phyloP scores from a whole-genome alignment of 2,329 filamentous ascomycete species.

The Aspergillus carbonarius region DNA sequence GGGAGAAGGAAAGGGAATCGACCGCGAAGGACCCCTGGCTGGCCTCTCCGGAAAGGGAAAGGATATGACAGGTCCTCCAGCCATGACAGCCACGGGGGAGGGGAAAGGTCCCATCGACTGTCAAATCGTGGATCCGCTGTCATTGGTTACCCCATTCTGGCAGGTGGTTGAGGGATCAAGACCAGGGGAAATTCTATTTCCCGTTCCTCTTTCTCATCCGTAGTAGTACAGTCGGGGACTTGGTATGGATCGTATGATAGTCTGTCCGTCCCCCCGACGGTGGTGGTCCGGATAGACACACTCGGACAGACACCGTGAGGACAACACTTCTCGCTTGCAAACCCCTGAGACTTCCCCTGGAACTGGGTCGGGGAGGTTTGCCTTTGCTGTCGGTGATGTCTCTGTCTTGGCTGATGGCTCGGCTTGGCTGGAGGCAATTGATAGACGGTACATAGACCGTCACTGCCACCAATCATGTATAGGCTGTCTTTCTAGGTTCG shows the following conservation, averaged over 20 bases:
- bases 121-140: neutral
- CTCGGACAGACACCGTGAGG: too few relatives aligned
- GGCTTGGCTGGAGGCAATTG: neutral
- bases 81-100: constrained; percentile 1
- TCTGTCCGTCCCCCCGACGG: neutral
- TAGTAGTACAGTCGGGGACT: neutral
- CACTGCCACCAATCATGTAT: neutral
- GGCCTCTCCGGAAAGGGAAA: constrained; percentile 2
- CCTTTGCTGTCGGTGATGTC: neutral
- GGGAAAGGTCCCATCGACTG: neutral
- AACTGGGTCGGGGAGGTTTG: neutral
- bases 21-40: neutral
- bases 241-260: constrained; percentile 1
- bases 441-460: neutral
- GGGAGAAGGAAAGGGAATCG: neutral
- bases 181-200: neutral
- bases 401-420: neutral
- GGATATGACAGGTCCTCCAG: constrained; percentile 4
- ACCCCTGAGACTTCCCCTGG: neutral
- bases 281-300: neutral
- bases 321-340: too few relatives aligned
- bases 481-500: neutral
- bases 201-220: neutral
- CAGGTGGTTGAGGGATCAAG: neutral
- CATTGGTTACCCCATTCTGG: neutral